Evolutionary conservation across 1,284 basidiomycete genomes (phyloP).

Genomic region (Volvariella volvacea): DNA sequence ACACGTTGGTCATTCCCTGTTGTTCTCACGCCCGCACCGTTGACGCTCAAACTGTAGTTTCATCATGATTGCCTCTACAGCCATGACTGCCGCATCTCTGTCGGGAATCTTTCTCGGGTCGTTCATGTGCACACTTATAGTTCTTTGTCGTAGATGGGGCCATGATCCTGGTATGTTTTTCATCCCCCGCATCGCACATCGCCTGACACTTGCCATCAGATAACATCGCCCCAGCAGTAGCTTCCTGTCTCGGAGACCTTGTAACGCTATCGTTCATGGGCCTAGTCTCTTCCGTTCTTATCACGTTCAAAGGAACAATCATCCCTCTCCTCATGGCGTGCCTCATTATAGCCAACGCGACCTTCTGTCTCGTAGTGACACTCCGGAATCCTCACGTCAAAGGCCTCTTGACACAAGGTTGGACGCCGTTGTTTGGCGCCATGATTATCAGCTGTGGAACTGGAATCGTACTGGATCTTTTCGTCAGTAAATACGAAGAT

Average conservation of each 20-base stretch:
- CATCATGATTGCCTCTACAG: slow-evolving; percentile 81
- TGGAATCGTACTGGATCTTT: slow-evolving; percentile 86
- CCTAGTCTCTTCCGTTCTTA: slow-evolving; percentile 55
- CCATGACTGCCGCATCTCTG: slow-evolving; percentile 83
- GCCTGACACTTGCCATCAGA: slow-evolving; percentile 38
- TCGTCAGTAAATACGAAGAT: slow-evolving; percentile 81
- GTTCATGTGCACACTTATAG: slow-evolving; percentile 87
- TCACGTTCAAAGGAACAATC: slow-evolving; percentile 58
- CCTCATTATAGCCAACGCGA: slow-evolving; percentile 49
- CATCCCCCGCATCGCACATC: slow-evolving; percentile 1
- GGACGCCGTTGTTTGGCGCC: slow-evolving; percentile 86
- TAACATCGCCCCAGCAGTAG: slow-evolving; percentile 93
- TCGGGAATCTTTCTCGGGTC: slow-evolving; percentile 81
- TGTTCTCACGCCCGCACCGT: not conserved
- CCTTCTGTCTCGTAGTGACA: slow-evolving; percentile 49
- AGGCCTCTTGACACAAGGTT: slow-evolving; percentile 76
- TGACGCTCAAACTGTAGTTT: slow-evolving; percentile 38
- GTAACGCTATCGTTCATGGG: slow-evolving; percentile 82
- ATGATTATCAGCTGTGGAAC: slow-evolving; percentile 91
- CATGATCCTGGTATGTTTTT: slow-evolving; percentile 74
- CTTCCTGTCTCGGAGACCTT: slow-evolving; percentile 89
- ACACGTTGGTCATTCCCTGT: slow-evolving; percentile 36
- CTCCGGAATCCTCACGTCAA: slow-evolving; percentile 61
- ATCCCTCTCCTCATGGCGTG: slow-evolving; percentile 59
- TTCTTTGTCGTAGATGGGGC: slow-evolving; percentile 70